Conservation (phyloP, 2,329 filamentous ascomycete genomes). For the Paecilomyces sp. region DNA sequence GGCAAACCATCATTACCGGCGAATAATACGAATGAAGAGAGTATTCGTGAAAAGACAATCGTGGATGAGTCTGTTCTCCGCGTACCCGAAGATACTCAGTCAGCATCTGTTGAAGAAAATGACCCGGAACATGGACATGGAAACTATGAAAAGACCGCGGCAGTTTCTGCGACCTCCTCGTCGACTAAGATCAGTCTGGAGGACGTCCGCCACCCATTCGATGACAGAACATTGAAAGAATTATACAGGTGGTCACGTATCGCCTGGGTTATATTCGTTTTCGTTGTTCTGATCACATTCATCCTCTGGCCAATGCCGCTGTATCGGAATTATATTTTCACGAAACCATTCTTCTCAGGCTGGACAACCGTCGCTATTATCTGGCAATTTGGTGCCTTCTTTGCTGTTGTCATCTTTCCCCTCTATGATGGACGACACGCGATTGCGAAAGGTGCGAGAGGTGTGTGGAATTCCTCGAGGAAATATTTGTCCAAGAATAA, state of each 20-base stretch:
- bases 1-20: background rate
- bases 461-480: background rate
- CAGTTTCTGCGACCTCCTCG: constrained; percentile 1
- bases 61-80: constrained; percentile 9
- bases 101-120: background rate
- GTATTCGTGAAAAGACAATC: background rate
- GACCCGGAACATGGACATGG: constrained; percentile 5
- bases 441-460: constrained; percentile 19
- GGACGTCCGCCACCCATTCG: constrained; percentile 39
- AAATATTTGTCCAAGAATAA: background rate
- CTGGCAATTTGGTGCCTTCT: constrained; percentile 44
- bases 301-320: constrained; percentile 45
- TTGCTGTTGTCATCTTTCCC: constrained; percentile 41
- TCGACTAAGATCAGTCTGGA: constrained; percentile 22
- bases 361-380: constrained; percentile 41
- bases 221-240: constrained; percentile 24
- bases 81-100: constrained; percentile 3
- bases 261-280: constrained; percentile 33
- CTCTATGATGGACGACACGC: constrained; percentile 41
- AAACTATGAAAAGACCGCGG: background rate
- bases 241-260: constrained; percentile 33
- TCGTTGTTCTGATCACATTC: constrained; percentile 40
- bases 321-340: constrained; percentile 44
- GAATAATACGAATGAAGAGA: background rate
- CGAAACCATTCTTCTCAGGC: constrained; percentile 38